phyloP scores from a whole-genome alignment of 805 yeast genomes.

The Komagataella mondaviorum region DNA sequence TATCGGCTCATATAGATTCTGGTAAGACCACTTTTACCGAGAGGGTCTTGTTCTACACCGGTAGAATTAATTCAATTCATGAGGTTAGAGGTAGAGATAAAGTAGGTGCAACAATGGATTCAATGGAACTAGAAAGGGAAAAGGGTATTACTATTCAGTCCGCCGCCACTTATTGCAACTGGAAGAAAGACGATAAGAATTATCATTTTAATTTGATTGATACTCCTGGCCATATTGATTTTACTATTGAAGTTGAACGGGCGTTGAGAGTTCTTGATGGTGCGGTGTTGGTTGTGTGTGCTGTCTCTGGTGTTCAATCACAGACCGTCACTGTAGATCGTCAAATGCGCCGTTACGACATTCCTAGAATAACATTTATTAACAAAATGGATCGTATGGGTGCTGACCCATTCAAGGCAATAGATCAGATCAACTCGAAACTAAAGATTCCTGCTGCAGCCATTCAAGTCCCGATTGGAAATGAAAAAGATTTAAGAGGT shows the following conservation, averaged over 20 bases:
- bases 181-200: constrained; percentile 61
- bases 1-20: constrained; percentile 95
- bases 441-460: constrained; percentile 94
- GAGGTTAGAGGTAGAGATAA: constrained; percentile 95
- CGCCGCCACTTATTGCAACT: constrained; percentile 96
- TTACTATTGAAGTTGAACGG: constrained; percentile 96
- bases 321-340: constrained; percentile 98
- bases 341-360: constrained; percentile 97
- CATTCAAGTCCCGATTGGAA: constrained; percentile 94
- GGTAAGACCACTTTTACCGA: constrained; percentile 98
- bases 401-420: constrained; percentile 90
- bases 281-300: constrained; percentile 96
- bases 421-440: constrained; percentile 80
- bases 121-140: constrained; percentile 96
- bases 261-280: constrained; percentile 97
- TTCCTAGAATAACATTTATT: constrained; percentile 91
- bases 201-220: constrained; percentile 93
- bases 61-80: constrained; percentile 92
- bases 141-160: constrained; percentile 98
- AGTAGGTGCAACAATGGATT: constrained; percentile 99
- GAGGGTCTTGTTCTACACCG: constrained; percentile 91
- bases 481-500: constrained; percentile 76
- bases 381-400: constrained; percentile 99
- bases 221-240: constrained; percentile 98
- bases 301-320: constrained; percentile 96